Base-by-base conservation (phyloP, 108 stramenopile species). In the Seminavis robusta region DNA sequence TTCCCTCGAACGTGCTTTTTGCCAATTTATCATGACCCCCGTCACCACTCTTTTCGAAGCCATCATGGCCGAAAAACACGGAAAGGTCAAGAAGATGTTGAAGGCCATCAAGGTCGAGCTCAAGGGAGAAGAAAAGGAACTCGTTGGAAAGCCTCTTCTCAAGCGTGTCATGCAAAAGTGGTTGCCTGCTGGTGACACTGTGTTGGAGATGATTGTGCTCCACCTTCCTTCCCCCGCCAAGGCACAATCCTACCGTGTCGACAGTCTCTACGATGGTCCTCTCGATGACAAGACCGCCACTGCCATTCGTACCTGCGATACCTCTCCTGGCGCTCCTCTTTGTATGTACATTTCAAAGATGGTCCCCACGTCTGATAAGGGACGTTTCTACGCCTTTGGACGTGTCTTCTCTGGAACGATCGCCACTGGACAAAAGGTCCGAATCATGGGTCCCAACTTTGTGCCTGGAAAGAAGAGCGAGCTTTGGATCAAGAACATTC, bases 81-180 rank as follows among this genome's bases (percentile, higher is more conserved):
- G 88, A 62, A 99, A 98, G 91, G 93, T 96, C 52, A 81, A 94
- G 73, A 98, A 98, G 92, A 98, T 99, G 97, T 85, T 98, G 50
- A 95, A 95, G 88, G 96, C 95, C 52, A 89, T 99, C 47, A 96
- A 93, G 51, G 97, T 99, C 34, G 92, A 92, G 67, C 92, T 99
- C 52, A 98, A 97, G 77, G 57, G 74, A 39, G 95, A 95, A 11
- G 94, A 95, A 59, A 95, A 96, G 81, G 97, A 97, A 53, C 90
- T 98, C 39, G 66, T 75, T 34, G 97, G 97, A 65, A 99, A 99
- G 95, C 87, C 88, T 41, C 90, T 99, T 42, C 71, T 98, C 51
- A 99, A 99, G 93, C 94, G 96, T 77, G 96, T 99, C 62, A 99
- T 99, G 99, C 99, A 99, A 86, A 98, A 98, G 90, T 99, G 99